Conservation (phyloP, 202 grass and related monocot genomes). For the Cymbopogon flexuosus region DNA sequence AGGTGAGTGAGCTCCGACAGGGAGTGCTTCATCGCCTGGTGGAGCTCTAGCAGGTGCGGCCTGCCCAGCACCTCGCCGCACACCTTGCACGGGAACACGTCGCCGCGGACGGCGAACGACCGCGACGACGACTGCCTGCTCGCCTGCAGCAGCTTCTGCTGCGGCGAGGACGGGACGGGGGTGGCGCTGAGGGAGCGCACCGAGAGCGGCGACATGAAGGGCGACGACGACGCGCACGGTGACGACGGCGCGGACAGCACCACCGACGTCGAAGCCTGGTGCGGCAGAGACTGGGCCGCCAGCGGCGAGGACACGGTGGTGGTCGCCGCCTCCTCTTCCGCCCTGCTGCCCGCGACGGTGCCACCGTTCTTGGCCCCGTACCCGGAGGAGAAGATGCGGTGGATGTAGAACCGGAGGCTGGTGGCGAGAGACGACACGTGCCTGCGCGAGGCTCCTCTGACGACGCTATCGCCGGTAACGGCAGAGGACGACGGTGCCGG, state of each 20-base stretch:
- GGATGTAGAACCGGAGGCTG: slow-evolving; percentile 47
- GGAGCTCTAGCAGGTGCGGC: slow-evolving; percentile 71
- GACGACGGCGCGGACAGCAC: slow-evolving; percentile 44
- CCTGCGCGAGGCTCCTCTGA: slow-evolving; percentile 14
- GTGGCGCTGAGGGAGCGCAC: slow-evolving; percentile 28
- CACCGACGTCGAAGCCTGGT: slow-evolving; percentile 24
- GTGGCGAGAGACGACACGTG: slow-evolving; percentile 34
- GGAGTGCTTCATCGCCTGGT: slow-evolving; percentile 66
- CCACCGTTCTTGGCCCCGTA: background rate
- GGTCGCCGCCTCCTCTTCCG: slow-evolving; percentile 20
- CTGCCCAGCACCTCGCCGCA: slow-evolving; percentile 67
- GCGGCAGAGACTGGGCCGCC: slow-evolving; percentile 14
- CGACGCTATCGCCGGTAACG: background rate
- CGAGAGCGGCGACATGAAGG: slow-evolving; percentile 33
- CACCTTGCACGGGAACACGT: slow-evolving; percentile 55
- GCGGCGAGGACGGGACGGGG: slow-evolving; percentile 23
- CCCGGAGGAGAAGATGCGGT: slow-evolving; percentile 44
- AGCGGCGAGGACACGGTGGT: slow-evolving; percentile 37
- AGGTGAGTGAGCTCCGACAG: slow-evolving; percentile 58
- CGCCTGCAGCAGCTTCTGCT: slow-evolving; percentile 11
- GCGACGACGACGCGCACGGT: slow-evolving; percentile 24
- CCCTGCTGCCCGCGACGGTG: background rate
- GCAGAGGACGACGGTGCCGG: slow-evolving; percentile 25
- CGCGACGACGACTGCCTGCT: slow-evolving; percentile 30
- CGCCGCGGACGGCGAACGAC: slow-evolving; percentile 39